Evolutionary conservation across 805 yeast species (phyloP), one percentile per base, ranked within the genome.

Genomic region (Osmozyma mogii): DNA sequence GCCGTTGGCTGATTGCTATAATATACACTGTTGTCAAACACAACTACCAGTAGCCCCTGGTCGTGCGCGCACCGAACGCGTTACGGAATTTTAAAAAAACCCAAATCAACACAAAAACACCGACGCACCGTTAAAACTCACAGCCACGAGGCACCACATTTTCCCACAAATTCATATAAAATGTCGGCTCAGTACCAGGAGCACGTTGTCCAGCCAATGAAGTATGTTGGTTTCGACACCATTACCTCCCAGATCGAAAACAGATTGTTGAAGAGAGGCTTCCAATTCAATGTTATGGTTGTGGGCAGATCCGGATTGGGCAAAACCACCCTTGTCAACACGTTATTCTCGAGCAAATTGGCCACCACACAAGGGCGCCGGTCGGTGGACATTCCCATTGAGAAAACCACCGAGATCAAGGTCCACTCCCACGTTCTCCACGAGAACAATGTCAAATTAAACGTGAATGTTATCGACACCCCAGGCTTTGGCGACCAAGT

Each of bases 401-500:
- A 81, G 41, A 81, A 82, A 45, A 89, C 98, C 17, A 74, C 94
- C 3, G 96, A 87, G 52, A 81, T 89, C 54, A 72, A 75, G 40
- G 78, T 78, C 16, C 67, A 77, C 17, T 56, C 72, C n/a, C 88
- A 80, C 38, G 68, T 71, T 11, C 68, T 92, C 41, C 58, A 75
- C 34, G 98, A 92, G 59, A 87, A 85, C 54, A 83, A 82, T 41
- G 97, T 92, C 34, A 76, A 78, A 38, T 73, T 92, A 53, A 80
- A 80, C 47, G 64, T 92, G 40, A 88, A 85, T 47, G 77, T 92
- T 32, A 84, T 92, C 51, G 98, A 92, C 54, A 92, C 98, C 3
- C 97, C 97, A 13, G 97, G 97, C 10, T 92, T 85, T 65, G 97
- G 96, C 22, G 98, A 92, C 66, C 95, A 84, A 61, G 82, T 92